phyloP scores from a whole-genome alignment of 768 basidiomycete genomes.

The Amanita subjunquillea region DNA sequence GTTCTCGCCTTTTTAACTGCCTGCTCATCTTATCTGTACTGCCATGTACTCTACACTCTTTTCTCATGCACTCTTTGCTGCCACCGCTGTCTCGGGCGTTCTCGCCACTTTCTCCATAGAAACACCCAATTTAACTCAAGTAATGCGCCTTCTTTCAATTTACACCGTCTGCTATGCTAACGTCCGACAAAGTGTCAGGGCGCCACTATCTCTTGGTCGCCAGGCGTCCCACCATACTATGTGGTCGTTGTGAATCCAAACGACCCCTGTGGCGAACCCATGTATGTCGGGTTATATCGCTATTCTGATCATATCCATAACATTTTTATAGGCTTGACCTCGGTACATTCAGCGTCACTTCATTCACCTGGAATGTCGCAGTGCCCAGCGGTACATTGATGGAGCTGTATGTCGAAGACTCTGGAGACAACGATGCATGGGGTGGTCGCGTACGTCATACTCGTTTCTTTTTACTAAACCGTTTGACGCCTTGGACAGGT shows the following conservation, averaged over 20 bases:
- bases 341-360: conserved; percentile 38
- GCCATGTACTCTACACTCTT: conserved; percentile 77
- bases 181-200: conserved; percentile 37
- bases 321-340: conserved; percentile 40
- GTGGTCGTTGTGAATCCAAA: conserved; percentile 40
- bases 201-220: conserved; percentile 41
- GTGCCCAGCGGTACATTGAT: conserved; percentile 39
- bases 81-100: conserved; percentile 40
- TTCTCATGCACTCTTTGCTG: conserved; percentile 58
- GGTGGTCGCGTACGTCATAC: conserved; percentile 37
- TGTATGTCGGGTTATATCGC: conserved; percentile 32
- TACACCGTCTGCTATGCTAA: conserved; percentile 5
- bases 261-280: conserved; percentile 46
- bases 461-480: neutral
- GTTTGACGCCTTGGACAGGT: conserved; percentile 19
- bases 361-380: conserved; percentile 32
- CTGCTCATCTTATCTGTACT: conserved; percentile 20
- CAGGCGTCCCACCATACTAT: conserved; percentile 40
- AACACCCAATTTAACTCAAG: conserved; percentile 46
- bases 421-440: conserved; percentile 54
- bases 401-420: conserved; percentile 44
- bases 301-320: neutral
- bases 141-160: conserved; percentile 13
- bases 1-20: conserved; percentile 17
- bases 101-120: conserved; percentile 43